Base-by-base conservation (phyloP, 1,284 basidiomycete genomes). In the Phellinidium pouzarii region DNA sequence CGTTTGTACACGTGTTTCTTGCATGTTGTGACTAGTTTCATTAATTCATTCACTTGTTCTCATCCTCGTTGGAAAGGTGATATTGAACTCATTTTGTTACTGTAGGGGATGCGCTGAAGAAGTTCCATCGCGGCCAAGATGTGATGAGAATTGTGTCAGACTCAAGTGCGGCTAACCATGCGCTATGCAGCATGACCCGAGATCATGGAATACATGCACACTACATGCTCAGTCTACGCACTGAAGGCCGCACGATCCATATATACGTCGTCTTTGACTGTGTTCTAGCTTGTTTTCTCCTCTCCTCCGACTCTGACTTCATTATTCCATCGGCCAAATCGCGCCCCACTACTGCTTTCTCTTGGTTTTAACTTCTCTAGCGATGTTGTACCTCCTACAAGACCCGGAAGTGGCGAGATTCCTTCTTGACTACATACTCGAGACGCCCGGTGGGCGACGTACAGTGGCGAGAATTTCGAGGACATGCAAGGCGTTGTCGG, bases 401-500 rank as follows among this genome's bases (percentile, higher is more conserved):
- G 81, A 87, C 60, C 69, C 76, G n/a, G 82, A 82, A 42, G 76
- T 75, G 14, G 73, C 79, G 20, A 71, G 67, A 62, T 84, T 78
- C 65, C 68, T 89, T 53, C 69, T 88, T 42, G 84, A 88, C 65
- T 73, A 74, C 58, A 80, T 89, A 59, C 70, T 81, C 56, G 85
- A 88, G 48, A 72, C 75, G 3, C 78, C 83, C 1, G 76, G 74
- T 59, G 85, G 85, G 27, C 78, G 74, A 58, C 77, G 81, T 37
- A 73, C 77, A 43, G 66, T 87, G 55, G 80, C 81, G 44, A 74
- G 85, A 61, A 69, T 89, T 58, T 79, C 86, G 48, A 74, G 86
- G 52, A 87, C 86, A 46, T 88, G 86, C 67, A 80, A 75, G 58
- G 78, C 79, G 22, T 70, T 87, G 64, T 78, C 74, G 58, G 84